Base-by-base conservation (phyloP, 257 asterid species). In the Phtheirospermum japonicum region DNA sequence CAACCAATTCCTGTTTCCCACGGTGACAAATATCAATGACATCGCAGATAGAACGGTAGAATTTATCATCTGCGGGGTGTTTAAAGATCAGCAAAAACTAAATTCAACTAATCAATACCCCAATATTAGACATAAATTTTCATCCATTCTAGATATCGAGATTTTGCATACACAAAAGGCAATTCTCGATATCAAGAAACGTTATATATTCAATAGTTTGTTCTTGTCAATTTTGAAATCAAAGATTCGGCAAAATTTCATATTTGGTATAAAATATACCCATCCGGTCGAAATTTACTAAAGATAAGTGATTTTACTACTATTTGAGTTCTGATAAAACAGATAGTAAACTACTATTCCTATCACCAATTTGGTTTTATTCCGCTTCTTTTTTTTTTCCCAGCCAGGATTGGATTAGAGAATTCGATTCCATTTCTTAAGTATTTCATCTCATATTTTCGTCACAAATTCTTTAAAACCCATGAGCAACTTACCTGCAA, bases 1-100 rank as follows among this genome's bases (percentile, higher is more conserved):
- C 96, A 5, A 56, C 90, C 67, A 57, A 66, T 74, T 83, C 95
- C 97, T 93, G 60, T 55, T 70, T 60, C 40, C 50, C 65, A 76
- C 16, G 32, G 61, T 32, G 46, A 65, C 63, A 33, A 51, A 55
- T 13, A 59, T 40, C 11, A 66, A 36, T 50, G 34, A 57, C 50
- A 34, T 61, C 64, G 52, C 71, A 61, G 28, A 63, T n/a, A 64
- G 13, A 72, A 63, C 39, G 26, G 16, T 60, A 65, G 17, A 60
- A 60, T 26, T 37, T 17, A 59, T 48, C 66, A 62, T 20, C 46
- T 59, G n/a, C 9, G 34, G 37, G 57, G 23, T 57, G 57, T 12
- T 46, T 19, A 64, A 13, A 36, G 19, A 13, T 31, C 62, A 23
- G 65, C 11, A 51, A 17, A n/a, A 64, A 45, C 34, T 43, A 18